phyloP scores from a whole-genome alignment of 495 filamentous ascomycete species.

The Hypomontagnella submonticulosa region DNA sequence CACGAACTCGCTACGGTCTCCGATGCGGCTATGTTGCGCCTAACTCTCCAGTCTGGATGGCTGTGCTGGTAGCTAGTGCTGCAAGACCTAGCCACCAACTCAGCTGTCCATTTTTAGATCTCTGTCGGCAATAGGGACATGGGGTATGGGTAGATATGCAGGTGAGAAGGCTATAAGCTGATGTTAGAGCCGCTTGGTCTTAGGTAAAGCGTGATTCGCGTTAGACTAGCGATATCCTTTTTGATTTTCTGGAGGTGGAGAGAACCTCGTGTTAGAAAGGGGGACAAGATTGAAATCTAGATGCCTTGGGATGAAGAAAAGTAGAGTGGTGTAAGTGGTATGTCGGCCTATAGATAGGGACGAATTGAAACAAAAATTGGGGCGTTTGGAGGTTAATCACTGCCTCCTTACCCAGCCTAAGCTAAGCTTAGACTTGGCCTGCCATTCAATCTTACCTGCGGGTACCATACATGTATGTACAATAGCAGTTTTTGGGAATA shows the following conservation, averaged over 20 bases:
- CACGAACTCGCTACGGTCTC: slow-evolving; percentile 6
- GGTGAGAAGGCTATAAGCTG: slow-evolving; percentile 2
- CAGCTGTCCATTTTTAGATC: slow-evolving; percentile 28
- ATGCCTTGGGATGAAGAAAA: background rate
- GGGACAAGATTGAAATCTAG: too few relatives aligned
- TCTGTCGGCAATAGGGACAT: background rate
- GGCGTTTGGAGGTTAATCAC: slow-evolving; percentile 27
- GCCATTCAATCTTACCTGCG: slow-evolving; percentile 34
- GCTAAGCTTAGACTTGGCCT: slow-evolving; percentile 3
- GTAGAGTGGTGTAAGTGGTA: slow-evolving; percentile 5
- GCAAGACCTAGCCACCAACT: slow-evolving; percentile 12
- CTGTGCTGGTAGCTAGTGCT: slow-evolving; percentile 17
- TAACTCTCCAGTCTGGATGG: background rate
- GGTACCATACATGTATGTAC: slow-evolving; percentile 3
- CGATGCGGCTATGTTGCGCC: slow-evolving; percentile 3
- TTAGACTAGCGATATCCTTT: too few relatives aligned
- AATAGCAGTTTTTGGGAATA: slow-evolving; percentile 6
- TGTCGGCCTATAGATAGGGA: slow-evolving; percentile 11
- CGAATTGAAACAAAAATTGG: slow-evolving; percentile 14
- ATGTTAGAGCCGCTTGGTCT: background rate
- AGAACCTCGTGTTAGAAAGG: too few relatives aligned
- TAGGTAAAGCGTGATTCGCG: too few relatives aligned
- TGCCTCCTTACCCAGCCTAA: slow-evolving; percentile 19
- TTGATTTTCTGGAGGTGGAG: too few relatives aligned
- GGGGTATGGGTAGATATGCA: background rate